Evolutionary conservation across 192 early-diverging fungal species (phyloP), one percentile per base, ranked within the genome.

Genomic region (Rhizophagus clarus): DNA sequence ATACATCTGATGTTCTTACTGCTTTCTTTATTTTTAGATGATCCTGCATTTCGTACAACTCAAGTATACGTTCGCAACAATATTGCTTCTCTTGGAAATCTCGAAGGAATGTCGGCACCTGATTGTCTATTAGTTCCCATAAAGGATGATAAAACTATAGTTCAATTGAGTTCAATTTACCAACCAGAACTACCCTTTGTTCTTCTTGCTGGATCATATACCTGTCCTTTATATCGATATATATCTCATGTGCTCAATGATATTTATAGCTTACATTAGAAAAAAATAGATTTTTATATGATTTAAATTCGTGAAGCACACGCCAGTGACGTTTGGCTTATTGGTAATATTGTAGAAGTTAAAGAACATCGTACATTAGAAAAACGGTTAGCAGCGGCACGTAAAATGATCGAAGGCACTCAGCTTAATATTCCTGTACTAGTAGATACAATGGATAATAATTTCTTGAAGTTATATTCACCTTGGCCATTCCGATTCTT

Each of bases 221-320:
- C 72, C 26, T 74, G 72, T 74, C 72, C 72, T 60, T 74, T 74
- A 60, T 74, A 51, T 60, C 45, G 72, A 51, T 74, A 28, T 29
- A 74, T 74, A 74, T 74, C 72, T 60, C 72, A 74, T 74, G 51
- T 74, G 49, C 72, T 74, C 22, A 74, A 74, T 29, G 72, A 74
- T 31, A 74, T 74, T 31, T 74, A 74, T 60, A 56, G 20, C 11
- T 32, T 28, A 60, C 60, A 74, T 74, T 3, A 14, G 17, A n/a
- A 20, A 34, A 15, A 74, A 32, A 31, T 26, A 49, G 72, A 74
- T 26, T 74, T 74, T 12, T 74, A 74, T n/a, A 74, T 74, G 72
- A 74, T 74, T 74, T 49, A 74, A 74, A 74, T 74, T 56, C 72
- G 72, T 29, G 72, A 74, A 74, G 72, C 72, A 74, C 72, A 74